Conservation (phyloP, 176 grass and related monocot genomes). For the Zea mays region DNA sequence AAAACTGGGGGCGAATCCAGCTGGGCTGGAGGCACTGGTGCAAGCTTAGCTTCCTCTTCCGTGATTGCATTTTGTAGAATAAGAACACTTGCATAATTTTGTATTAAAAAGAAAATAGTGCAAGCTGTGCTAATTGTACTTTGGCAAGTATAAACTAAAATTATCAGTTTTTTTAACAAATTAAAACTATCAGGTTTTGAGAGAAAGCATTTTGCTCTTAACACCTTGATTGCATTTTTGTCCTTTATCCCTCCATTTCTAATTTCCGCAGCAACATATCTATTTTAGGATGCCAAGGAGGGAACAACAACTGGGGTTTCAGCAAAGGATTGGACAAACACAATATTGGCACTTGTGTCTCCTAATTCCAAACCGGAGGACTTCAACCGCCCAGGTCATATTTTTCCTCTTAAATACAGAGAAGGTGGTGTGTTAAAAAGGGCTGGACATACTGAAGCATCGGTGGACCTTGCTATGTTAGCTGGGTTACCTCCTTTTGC, state of each 20-base stretch:
- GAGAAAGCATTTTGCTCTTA: not conserved
- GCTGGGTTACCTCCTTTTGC: slow-evolving; percentile 77
- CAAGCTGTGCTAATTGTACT: not conserved
- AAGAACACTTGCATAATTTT: slow-evolving; percentile 9
- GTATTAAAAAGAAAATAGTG: not conserved
- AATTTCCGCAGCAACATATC: slow-evolving; percentile 13
- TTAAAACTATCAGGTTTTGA: slow-evolving; percentile 12
- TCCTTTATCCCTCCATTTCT: not conserved
- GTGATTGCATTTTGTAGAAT: not conserved
- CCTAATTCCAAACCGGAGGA: slow-evolving; percentile 75
- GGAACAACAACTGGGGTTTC: slow-evolving; percentile 94
- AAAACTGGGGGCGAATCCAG: too few relatives aligned
- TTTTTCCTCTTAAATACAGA: slow-evolving; percentile 93
- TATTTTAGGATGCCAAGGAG: slow-evolving; percentile 81
- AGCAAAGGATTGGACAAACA: slow-evolving; percentile 78
- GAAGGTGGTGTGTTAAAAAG: slow-evolving; percentile 96
- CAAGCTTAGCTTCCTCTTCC: too few relatives aligned
- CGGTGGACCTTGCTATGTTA: slow-evolving; percentile 83
- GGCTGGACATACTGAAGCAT: slow-evolving; percentile 96
- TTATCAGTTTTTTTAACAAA: slow-evolving; percentile 8
- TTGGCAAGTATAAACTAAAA: slow-evolving; percentile 8
- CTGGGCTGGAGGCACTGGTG: too few relatives aligned
- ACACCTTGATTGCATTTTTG: not conserved
- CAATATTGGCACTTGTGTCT: slow-evolving; percentile 64
- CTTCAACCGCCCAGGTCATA: slow-evolving; percentile 90